Percentiles rank a stretch among this genome's conserved stretches.
These are phyloP conservation scores for Fragaria vesca DNA, from an alignment of 306 rosid genomes.

Conservation along the genomic window DNA sequence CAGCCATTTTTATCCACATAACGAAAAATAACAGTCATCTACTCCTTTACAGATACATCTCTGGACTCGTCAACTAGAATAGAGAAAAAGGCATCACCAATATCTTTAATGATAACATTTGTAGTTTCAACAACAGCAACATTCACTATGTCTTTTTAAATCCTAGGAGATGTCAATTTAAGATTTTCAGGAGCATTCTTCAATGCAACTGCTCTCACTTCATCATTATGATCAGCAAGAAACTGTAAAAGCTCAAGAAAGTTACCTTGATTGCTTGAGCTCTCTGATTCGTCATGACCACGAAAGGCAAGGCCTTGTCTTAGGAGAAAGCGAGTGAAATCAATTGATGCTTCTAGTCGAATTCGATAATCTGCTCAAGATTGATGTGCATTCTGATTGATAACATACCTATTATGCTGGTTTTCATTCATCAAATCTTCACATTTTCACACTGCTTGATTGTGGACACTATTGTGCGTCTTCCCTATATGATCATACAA, in stretches of 20 bases:
- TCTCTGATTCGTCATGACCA: neutral
- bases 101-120: neutral
- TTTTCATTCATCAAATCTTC: neutral
- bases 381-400: neutral
- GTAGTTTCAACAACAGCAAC: neutral
- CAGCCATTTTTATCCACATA: neutral
- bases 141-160: neutral
- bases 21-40: neutral
- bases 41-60: neutral
- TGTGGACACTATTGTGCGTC: neutral
- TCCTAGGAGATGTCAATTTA: neutral
- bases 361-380: neutral
- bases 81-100: neutral
- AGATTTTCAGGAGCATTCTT: neutral
- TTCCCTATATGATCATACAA: neutral
- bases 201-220: neutral
- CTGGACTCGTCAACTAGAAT: neutral
- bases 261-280: neutral
- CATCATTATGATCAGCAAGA: neutral
- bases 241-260: neutral
- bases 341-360: neutral
- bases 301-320: neutral
- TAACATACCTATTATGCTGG: neutral
- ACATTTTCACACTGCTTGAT: neutral
- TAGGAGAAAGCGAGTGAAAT: neutral